These are phyloP conservation scores for Plasmopara viticola DNA, from an alignment of 352 stramenopile genomes.

Conservation along the genomic window DNA sequence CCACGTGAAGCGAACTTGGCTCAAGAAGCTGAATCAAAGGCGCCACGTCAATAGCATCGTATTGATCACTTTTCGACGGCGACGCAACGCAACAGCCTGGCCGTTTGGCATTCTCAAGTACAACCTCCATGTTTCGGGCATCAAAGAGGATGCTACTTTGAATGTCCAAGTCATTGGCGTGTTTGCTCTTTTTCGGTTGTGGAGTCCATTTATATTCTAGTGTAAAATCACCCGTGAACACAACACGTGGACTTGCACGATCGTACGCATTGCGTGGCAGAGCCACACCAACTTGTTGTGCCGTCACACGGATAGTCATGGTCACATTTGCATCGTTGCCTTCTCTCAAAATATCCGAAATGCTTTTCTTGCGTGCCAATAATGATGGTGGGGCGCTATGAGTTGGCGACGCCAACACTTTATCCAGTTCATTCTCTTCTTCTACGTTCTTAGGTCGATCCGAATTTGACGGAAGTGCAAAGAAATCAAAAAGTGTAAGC, in stretches of 20 bases:
- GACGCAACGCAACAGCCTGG: conserved; percentile 51
- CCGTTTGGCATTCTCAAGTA: conserved; percentile 55
- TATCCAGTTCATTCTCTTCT: neutral
- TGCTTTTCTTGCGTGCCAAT: conserved; percentile 35
- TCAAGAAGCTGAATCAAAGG: conserved; percentile 73
- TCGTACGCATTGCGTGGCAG: conserved; percentile 51
- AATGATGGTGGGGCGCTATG: conserved; percentile 12
- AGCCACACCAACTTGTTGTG: conserved; percentile 44
- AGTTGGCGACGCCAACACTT: conserved; percentile 4
- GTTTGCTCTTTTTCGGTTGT: conserved; percentile 10
- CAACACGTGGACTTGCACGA: conserved; percentile 35
- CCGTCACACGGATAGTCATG: conserved; percentile 37
- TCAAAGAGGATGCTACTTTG: conserved; percentile 62
- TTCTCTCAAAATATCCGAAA: conserved; percentile 45
- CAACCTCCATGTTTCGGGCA: conserved; percentile 54
- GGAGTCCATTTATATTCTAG: conserved; percentile 52
- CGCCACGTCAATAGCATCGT: conserved; percentile 27
- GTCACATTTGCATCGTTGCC: conserved; percentile 37
- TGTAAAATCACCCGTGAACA: conserved; percentile 49
- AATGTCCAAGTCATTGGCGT: conserved; percentile 46
- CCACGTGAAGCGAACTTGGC: conserved; percentile 56
- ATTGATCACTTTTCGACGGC: conserved; percentile 18
- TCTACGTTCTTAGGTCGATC: conserved; percentile 3
- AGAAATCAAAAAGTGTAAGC: conserved; percentile 44
- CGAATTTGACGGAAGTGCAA: conserved; percentile 32